phyloP scores from a whole-genome alignment of 179 eudicot genomes.

The Vitellaria paradoxa region DNA sequence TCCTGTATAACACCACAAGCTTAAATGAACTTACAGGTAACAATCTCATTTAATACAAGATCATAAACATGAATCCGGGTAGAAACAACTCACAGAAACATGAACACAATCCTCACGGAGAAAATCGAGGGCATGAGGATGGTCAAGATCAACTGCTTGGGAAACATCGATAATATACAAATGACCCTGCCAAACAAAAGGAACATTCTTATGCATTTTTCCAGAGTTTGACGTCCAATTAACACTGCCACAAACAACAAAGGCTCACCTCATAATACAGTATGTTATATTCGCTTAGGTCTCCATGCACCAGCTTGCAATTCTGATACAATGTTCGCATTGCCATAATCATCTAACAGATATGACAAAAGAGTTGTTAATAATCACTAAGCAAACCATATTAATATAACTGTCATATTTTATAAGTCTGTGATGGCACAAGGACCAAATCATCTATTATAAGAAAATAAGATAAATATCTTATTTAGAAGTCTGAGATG shows the following conservation, averaged over 20 bases:
- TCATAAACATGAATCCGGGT: not conserved
- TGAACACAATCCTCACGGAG: conserved; percentile 87
- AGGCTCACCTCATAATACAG: conserved; percentile 69
- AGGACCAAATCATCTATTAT: not conserved
- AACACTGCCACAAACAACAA: not conserved
- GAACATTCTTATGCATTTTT: not conserved
- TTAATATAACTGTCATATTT: not conserved
- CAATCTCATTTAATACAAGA: not conserved
- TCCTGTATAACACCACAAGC: conserved; percentile 50
- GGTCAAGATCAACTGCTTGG: conserved; percentile 98
- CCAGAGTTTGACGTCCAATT: too few relatives aligned
- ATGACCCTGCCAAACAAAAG: conserved; percentile 63
- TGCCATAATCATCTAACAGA: conserved; percentile 56
- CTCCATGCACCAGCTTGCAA: conserved; percentile 97
- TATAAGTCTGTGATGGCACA: conserved; percentile 5
- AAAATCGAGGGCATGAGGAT: conserved; percentile 88
- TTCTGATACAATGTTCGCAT: conserved; percentile 93
- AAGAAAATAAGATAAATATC: too few relatives aligned
- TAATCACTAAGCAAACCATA: not conserved
- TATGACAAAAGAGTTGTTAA: not conserved
- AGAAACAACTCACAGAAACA: conserved; percentile 54
- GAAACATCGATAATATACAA: conserved; percentile 93
- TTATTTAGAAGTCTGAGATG: too few relatives aligned
- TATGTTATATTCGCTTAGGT: conserved; percentile 91
- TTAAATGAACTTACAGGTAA: not conserved